A percentile compares a stretch with the other conserved stretches of the same genome.
phyloP scores from a whole-genome alignment of 345 rosid species.

The Bruguiera parviflora region DNA sequence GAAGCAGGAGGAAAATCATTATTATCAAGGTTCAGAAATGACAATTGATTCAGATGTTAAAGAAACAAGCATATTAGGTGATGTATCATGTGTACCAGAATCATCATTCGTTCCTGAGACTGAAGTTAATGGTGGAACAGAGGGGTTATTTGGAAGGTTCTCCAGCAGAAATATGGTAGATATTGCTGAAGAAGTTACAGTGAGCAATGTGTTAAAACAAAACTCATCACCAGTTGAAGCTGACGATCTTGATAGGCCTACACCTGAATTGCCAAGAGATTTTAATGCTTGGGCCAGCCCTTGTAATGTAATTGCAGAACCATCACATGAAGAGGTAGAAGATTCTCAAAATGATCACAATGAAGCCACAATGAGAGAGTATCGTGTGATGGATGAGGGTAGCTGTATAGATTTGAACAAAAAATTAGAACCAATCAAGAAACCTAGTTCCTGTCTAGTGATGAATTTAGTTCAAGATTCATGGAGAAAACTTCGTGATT shows the following conservation, averaged over 20 bases:
- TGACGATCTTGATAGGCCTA: constrained; percentile 23
- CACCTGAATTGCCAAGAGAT: constrained; percentile 25
- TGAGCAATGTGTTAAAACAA: constrained; percentile 32
- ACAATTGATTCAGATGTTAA: constrained; percentile 26
- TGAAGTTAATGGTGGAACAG: constrained; percentile 44
- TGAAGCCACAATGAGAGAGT: constrained; percentile 36
- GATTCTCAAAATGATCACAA: constrained; percentile 39
- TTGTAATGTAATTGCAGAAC: constrained; percentile 39
- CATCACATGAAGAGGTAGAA: constrained; percentile 43
- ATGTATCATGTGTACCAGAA: constrained; percentile 75
- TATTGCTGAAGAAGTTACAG: constrained; percentile 43
- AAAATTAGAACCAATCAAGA: constrained; percentile 29
- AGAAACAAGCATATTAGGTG: constrained; percentile 41
- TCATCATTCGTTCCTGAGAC: constrained; percentile 88
- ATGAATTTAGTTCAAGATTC: constrained; percentile 51
- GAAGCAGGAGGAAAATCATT: constrained; percentile 29
- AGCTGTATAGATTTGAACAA: constrained; percentile 66
- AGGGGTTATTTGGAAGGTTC: constrained; percentile 37
- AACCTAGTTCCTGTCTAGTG: constrained; percentile 18
- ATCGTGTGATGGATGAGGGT: constrained; percentile 76
- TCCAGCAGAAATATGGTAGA: constrained; percentile 40
- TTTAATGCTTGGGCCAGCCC: constrained; percentile 31
- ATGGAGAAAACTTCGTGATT: constrained; percentile 57
- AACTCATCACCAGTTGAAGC: constrained; percentile 29
- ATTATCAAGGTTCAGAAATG: constrained; percentile 33